Evolutionary conservation across 1,284 basidiomycete genomes (phyloP), one percentile per base, ranked within the genome.

Genomic region (Austroboletus rostrupii): DNA sequence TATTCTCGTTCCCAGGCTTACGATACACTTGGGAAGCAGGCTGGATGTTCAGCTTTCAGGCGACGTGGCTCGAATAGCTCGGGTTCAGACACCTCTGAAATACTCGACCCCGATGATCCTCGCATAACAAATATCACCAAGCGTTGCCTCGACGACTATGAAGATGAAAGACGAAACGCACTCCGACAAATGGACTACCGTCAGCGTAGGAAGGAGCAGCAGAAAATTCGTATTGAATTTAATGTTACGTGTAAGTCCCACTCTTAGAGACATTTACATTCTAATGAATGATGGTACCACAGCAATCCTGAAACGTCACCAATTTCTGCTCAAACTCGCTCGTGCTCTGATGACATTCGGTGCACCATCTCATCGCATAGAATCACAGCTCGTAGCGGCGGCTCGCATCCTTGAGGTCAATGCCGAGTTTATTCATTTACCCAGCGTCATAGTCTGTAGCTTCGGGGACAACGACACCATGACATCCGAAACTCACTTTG

Each of bases 381-480:
- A 85, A 61, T 77, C 80, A 0, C 84, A 86, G 61, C 76, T 87
- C 10, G 66, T 74, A 4, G 86, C 91, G 4, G 88, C 89, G 7
- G 87, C 90, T 1, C 77, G 83, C 19, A 90, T 92, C 49, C 79
- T 94, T 13, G 87, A 92, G 61, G 80, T 94, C 40, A 81, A 91
- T 62, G 88, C 87, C 32, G 85, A 88, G 61, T 90, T 90, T 60
- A 83, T 88, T 36, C 85, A 91, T 66, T 75, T 91, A 14, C 90
- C 90, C 8, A 81, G 79, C 12, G 81, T 91, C 58, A 87, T 92
- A 53, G 89, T 93, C 53, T 87, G 85, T 54, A 87, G 84, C 41
- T 93, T 92, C 63, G 87, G 86, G 2, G 87, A 90, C 62, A 80
- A 79, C 57, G 87, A 89, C 61, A 80, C 85, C 28, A 83, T 85